A percentile compares a stretch with the other conserved stretches of the same genome.
Evolutionary conservation across 768 basidiomycete species (phyloP).

Genomic region (Trametes villosa): DNA sequence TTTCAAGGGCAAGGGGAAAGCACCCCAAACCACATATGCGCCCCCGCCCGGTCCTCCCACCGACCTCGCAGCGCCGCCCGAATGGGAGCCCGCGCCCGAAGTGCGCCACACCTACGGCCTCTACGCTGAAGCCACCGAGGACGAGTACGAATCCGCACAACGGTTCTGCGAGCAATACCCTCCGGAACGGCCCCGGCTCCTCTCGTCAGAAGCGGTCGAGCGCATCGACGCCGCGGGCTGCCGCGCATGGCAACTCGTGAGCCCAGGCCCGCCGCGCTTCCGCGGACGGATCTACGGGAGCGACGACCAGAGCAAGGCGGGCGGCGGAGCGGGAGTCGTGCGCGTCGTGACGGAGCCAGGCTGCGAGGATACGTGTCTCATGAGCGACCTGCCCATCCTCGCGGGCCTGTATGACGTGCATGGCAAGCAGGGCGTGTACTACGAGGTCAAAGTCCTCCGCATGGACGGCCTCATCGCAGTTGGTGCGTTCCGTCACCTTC

Average conservation of each 20-base stretch:
- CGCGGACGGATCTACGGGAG: constrained; percentile 42
- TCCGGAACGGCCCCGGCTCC: constrained; percentile 45
- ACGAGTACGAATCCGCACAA: constrained; percentile 57
- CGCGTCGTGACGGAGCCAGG: constrained; percentile 44
- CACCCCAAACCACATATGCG: background rate
- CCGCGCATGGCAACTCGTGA: constrained; percentile 57
- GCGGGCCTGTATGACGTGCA: constrained; percentile 63
- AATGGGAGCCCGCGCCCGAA: constrained; percentile 66
- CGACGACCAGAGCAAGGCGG: constrained; percentile 30
- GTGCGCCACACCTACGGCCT: constrained; percentile 50
- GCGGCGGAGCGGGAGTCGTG: constrained; percentile 38
- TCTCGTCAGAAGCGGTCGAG: constrained; percentile 58
- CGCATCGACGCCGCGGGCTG: constrained; percentile 51
- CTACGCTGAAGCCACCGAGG: constrained; percentile 58
- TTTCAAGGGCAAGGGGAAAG: constrained; percentile 7
- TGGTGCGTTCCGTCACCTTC: constrained; percentile 51
- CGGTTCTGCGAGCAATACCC: constrained; percentile 51
- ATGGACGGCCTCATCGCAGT: constrained; percentile 67
- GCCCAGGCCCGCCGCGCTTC: constrained; percentile 47
- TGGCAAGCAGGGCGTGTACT: constrained; percentile 63
- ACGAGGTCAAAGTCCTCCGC: constrained; percentile 56
- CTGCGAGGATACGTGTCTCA: constrained; percentile 56
- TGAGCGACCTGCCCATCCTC: constrained; percentile 64
- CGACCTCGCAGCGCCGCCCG: constrained; percentile 43
- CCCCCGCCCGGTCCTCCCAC: constrained; percentile 10